phyloP scores from a whole-genome alignment of 441 rosid species.

The Corymbia citriodora region DNA sequence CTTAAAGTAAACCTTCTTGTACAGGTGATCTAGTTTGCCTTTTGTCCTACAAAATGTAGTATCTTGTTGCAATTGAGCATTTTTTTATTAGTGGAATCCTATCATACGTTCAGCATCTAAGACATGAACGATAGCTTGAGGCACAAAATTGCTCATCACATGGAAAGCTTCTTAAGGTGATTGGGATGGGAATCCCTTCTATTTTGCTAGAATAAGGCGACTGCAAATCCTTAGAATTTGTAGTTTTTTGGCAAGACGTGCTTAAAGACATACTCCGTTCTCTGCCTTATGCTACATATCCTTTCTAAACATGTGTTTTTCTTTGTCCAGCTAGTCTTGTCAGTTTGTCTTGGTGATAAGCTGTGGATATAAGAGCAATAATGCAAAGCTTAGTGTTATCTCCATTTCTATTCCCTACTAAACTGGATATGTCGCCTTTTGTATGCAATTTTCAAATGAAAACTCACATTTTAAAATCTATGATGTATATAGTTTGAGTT shows the following conservation, averaged over 20 bases:
- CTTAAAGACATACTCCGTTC: not conserved
- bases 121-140: not conserved
- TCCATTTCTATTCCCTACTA: not conserved
- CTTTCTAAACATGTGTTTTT: not conserved
- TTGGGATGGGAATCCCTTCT: not conserved
- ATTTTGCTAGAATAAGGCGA: not conserved
- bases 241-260: not conserved
- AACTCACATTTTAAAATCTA: not conserved
- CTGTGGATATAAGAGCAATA: not conserved
- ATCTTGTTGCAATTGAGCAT: not conserved
- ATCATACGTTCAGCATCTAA: not conserved
- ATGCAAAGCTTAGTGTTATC: not conserved
- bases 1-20: not conserved
- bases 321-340: not conserved
- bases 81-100: not conserved
- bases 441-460: not conserved
- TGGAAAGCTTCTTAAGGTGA: not conserved
- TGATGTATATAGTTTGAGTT: not conserved
- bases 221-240: not conserved
- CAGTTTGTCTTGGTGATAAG: not conserved
- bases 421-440: not conserved
- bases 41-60: not conserved
- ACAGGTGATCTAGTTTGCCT: not conserved
- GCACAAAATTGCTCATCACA: not conserved
- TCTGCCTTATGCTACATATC: not conserved